phyloP scores from a whole-genome alignment of 345 rosid genomes.

The Angophora floribunda region DNA sequence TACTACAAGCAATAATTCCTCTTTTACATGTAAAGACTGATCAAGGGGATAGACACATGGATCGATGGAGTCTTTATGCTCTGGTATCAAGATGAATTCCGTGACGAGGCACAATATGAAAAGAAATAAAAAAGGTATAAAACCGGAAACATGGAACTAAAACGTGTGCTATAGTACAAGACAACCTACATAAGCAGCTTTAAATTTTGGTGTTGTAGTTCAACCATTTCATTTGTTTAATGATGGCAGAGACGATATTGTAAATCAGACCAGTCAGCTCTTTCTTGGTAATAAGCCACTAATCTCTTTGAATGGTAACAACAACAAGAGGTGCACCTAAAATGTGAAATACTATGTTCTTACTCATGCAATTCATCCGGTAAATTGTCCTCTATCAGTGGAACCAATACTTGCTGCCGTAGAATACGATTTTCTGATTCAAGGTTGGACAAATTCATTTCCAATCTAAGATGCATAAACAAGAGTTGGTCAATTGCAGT shows the following conservation, averaged over 20 bases:
- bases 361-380: constrained; percentile 48
- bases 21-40: background rate
- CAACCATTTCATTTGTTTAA: background rate
- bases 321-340: background rate
- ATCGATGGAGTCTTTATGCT: background rate
- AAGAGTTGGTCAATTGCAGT: background rate
- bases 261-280: background rate
- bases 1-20: background rate
- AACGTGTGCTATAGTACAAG: background rate
- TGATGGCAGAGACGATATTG: background rate
- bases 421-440: constrained; percentile 97
- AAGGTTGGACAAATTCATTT: constrained; percentile 86
- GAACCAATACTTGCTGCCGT: constrained; percentile 85
- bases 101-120: background rate
- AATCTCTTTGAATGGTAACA: background rate
- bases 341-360: constrained; percentile 3
- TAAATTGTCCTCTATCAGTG: constrained; percentile 78
- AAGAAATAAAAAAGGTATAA: background rate
- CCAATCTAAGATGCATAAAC: constrained; percentile 42
- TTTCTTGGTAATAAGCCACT: background rate
- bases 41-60: background rate
- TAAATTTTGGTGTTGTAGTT: background rate
- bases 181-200: background rate
- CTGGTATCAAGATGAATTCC: background rate
- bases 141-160: background rate